Evolutionary conservation across 2,329 filamentous ascomycete genomes (phyloP), one percentile per base, ranked within the genome.

Genomic region (Geosmithia putterillii): DNA sequence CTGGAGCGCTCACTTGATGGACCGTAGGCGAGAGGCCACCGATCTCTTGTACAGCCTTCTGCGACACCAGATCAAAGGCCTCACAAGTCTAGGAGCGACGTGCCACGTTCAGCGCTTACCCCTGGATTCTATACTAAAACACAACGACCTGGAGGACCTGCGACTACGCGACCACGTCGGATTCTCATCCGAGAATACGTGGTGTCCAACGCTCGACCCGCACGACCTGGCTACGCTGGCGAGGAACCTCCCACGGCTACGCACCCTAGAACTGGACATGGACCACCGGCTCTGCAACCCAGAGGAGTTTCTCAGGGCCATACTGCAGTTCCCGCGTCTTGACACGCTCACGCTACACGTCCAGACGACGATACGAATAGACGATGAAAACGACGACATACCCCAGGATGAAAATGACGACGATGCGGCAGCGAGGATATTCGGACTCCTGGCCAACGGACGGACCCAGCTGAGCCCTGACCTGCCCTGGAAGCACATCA

Each of bases 241-340:
- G 0, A 45, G 42, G 2, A 44, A 46, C 3, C 47, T 71, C 6
- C 46, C 46, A 4, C 40, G 48, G 3, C 55, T 72, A 3, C 58
- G 60, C 22, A 59, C 57, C 0, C 60, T 72, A 5, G 69, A 73
- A 51, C 48, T 73, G 9, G 70, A 73, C 51, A 61, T 71, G 58
- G 69, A 73, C 46, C 49, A 51, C n/a, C 50, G 50, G 3, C 44
- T 55, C 9, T 61, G 59, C 46, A 59, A 63, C n/a, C 54, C 59
- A 6, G 28, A 47, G 1, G 47, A 52, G 8, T 69, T 71, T 47
- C 54, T 73, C 6, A 46, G 49, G 5, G 58, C 60, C 4, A 47
- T 70, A 1, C 61, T 61, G 50, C 47, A 45, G 3, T 71, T 72
- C 43, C 59, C 56, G 4, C 50, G 50, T 7, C 57, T 73, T 14